Base-by-base conservation (phyloP, 1,284 basidiomycete genomes). In the Microbotryum saponariae region DNA sequence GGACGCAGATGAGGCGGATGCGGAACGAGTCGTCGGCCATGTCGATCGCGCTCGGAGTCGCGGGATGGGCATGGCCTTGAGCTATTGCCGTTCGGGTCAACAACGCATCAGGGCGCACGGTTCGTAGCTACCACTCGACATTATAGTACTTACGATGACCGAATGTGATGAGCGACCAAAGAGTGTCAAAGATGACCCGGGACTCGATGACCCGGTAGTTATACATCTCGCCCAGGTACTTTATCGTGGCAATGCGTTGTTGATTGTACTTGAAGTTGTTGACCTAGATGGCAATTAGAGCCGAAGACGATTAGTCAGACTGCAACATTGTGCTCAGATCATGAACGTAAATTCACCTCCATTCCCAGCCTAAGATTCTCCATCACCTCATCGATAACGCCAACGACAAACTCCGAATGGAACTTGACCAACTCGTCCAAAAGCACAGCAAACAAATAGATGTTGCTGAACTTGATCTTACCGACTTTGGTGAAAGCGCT, bases 21-120 rank as follows among this genome's bases (percentile, higher is more conserved):
- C 96, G 85, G 82, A 98, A 98, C 76, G 89, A 97, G 75, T 99
- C 96, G 74, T 96, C 88, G 0, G 89, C 89, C 77, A 89, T 87
- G 76, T 98, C 96, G 58, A 96, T 79, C 1, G 84, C 78, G 66
- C 84, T 87, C 6, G 81, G 75, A 63, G 89, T 84, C 49, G 85
- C 83, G 1, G 91, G 93, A n/a, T 89, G 74, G 3, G 94, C 92
- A 42, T 91, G 82, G 1, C 91, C 89, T 49, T 96, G 90, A 31
- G 87, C 91, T 92, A 68, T 16, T 16, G 48, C 42, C 44, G 1
- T 20, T 6, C 31, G 4, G 4, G 37, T 42, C 3, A 18, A 16
- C 6, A 4, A 42, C 6, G 37, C 1, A 42, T 44, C 0, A 9
- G 12, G 23, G 21, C 27, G n/a, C 1, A 25, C 8, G 51, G 2